These are phyloP conservation scores for Pichia paraexigua DNA, from an alignment of 805 yeast species.

Conservation along the genomic window DNA sequence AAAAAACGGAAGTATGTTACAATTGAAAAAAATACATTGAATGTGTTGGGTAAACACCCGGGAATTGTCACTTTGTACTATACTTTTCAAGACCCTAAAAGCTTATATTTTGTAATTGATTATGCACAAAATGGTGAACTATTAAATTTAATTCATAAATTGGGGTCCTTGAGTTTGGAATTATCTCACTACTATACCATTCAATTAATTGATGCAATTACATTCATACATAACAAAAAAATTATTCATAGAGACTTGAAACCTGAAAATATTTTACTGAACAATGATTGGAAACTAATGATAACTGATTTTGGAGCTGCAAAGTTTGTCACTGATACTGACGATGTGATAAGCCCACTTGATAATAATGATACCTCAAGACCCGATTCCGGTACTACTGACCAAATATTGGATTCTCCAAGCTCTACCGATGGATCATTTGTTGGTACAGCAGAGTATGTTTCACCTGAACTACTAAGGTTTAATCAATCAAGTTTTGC, in stretches of 20 bases:
- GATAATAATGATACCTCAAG: conserved; percentile 3
- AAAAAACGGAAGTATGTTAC: conserved; percentile 92
- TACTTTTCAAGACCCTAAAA: conserved; percentile 88
- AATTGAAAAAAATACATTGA: conserved; percentile 86
- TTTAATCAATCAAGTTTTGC: conserved; percentile 75
- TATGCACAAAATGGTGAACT: conserved; percentile 95
- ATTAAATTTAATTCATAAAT: conserved; percentile 64
- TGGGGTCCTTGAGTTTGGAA: conserved; percentile 68
- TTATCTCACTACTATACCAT: conserved; percentile 74
- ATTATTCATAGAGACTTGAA: conserved; percentile 90
- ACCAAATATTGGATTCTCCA: background rate
- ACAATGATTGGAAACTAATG: conserved; percentile 78
- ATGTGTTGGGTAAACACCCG: conserved; percentile 84
- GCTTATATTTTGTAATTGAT: conserved; percentile 86
- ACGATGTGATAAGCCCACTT: background rate
- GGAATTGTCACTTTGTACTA: conserved; percentile 88
- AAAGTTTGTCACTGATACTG: conserved; percentile 44
- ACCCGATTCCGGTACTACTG: background rate
- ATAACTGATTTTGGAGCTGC: conserved; percentile 99
- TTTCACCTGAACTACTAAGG: conserved; percentile 81
- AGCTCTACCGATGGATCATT: conserved; percentile 54
- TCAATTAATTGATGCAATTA: conserved; percentile 86
- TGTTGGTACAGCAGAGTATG: conserved; percentile 97
- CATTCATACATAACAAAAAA: conserved; percentile 81
- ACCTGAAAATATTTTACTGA: conserved; percentile 87